phyloP scores from a whole-genome alignment of 2,329 filamentous ascomycete genomes.

The Trichoderma koningii region DNA sequence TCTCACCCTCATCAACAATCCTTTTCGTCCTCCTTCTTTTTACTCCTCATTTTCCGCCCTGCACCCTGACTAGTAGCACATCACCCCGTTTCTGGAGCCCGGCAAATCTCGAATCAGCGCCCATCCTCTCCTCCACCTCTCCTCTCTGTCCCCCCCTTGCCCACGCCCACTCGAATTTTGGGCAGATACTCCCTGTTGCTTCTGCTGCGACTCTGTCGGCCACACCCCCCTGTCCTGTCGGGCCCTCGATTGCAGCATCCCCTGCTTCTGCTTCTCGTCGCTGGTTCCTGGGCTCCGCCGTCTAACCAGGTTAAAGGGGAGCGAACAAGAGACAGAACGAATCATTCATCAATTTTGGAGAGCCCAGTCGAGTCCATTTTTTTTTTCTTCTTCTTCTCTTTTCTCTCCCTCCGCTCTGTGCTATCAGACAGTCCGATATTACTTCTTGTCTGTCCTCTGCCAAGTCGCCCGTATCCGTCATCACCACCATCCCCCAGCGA shows the following conservation, averaged over 20 bases:
- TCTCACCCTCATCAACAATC: too few relatives aligned
- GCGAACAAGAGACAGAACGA: constrained; percentile 10
- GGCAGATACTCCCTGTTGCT: constrained; percentile 23
- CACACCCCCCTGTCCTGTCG: constrained; percentile 18
- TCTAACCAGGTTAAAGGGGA: constrained; percentile 25
- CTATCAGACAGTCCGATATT: constrained; percentile 21
- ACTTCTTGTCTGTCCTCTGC: neutral
- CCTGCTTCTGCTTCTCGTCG: constrained; percentile 22
- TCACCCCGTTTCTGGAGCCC: constrained; percentile 10
- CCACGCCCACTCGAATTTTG: constrained; percentile 17
- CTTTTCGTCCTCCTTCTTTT: too few relatives aligned
- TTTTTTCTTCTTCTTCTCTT: neutral
- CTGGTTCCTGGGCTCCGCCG: constrained; percentile 17
- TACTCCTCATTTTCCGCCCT: neutral
- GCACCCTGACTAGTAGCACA: constrained; percentile 22
- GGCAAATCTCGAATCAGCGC: constrained; percentile 12
- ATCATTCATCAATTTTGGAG: constrained; percentile 26
- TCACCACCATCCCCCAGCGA: constrained; percentile 1
- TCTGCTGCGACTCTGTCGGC: constrained; percentile 18
- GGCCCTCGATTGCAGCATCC: constrained; percentile 5
- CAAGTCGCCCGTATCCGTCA: constrained; percentile 1
- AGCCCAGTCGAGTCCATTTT: constrained; percentile 24
- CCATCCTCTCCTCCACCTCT: neutral
- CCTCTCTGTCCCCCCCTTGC: constrained; percentile 5
- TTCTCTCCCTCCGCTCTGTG: neutral